Conservation (phyloP, 179 eudicot genomes). For the Dionaea muscipula region DNA sequence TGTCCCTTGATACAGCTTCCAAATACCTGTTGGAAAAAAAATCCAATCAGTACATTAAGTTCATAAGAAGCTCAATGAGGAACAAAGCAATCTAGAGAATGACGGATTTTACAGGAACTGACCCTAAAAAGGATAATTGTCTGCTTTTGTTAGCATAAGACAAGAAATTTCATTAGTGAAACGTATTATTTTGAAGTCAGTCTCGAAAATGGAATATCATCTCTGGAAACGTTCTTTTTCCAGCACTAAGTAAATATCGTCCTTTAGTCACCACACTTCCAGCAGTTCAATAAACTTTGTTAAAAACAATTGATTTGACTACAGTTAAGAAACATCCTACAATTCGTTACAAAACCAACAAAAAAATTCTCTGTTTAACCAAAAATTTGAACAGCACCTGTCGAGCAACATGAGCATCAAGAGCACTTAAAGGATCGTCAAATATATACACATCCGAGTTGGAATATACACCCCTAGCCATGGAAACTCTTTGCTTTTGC, state of each 20-base stretch:
- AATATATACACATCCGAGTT: conserved; percentile 44
- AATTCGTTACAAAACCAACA: background rate
- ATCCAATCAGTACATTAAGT: too few species aligned
- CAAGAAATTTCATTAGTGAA: background rate
- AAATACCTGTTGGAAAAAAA: conserved; percentile 32
- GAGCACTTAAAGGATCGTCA: conserved; percentile 54
- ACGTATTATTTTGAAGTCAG: too few species aligned
- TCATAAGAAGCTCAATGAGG: too few species aligned
- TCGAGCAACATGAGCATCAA: conserved; percentile 46
- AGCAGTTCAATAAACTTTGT: too few species aligned
- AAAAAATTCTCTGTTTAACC: background rate
- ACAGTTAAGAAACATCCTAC: too few species aligned
- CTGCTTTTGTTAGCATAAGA: background rate
- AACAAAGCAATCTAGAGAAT: background rate
- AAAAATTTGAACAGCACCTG: conserved; percentile 38
- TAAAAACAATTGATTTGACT: too few species aligned
- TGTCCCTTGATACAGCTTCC: conserved; percentile 44
- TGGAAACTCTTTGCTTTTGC: conserved; percentile 57
- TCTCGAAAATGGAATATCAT: too few species aligned
- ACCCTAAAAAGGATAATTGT: background rate
- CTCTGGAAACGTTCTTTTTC: too few species aligned
- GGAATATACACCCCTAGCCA: conserved; percentile 54
- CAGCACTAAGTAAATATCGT: too few species aligned
- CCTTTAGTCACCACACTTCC: too few species aligned
- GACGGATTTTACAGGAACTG: background rate